phyloP scores from a whole-genome alignment of 345 rosid species.

The Linum usitatissimum region DNA sequence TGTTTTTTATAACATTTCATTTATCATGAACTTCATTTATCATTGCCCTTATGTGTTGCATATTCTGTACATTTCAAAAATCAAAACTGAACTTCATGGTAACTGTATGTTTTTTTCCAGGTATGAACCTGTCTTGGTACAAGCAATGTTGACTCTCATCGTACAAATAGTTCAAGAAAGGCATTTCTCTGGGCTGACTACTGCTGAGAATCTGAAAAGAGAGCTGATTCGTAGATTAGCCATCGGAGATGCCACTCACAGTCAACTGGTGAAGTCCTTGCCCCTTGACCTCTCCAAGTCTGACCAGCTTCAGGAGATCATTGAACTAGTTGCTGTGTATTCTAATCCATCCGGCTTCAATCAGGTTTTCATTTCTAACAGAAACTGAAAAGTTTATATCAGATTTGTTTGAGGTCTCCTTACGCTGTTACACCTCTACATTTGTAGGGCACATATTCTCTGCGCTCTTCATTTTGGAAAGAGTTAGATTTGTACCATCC shows the following conservation, averaged over 20 bases:
- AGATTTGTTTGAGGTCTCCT: conserved; percentile 5
- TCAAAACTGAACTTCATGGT: neutral
- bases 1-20: neutral
- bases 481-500: conserved; percentile 93
- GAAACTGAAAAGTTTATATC: conserved; percentile 10
- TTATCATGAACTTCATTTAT: neutral
- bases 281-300: conserved; percentile 78
- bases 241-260: conserved; percentile 83
- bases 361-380: conserved; percentile 47
- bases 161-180: conserved; percentile 88
- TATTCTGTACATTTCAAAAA: neutral
- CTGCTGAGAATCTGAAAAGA: conserved; percentile 72
- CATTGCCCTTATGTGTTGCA: neutral
- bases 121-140: conserved; percentile 71
- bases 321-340: conserved; percentile 60
- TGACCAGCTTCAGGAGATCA: conserved; percentile 63
- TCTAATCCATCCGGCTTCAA: conserved; percentile 79
- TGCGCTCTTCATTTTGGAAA: conserved; percentile 69
- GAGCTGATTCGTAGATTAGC: conserved; percentile 79
- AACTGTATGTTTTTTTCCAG: conserved; percentile 29
- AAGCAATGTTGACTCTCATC: conserved; percentile 81
- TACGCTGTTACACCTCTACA: conserved; percentile 2
- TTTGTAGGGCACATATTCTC: conserved; percentile 72
- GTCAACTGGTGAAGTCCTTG: conserved; percentile 74
- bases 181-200: conserved; percentile 64